Percentiles rank a stretch among this genome's conserved stretches.
phyloP scores from a whole-genome alignment of 2,329 filamentous ascomycete species.

The Fusarium musae region DNA sequence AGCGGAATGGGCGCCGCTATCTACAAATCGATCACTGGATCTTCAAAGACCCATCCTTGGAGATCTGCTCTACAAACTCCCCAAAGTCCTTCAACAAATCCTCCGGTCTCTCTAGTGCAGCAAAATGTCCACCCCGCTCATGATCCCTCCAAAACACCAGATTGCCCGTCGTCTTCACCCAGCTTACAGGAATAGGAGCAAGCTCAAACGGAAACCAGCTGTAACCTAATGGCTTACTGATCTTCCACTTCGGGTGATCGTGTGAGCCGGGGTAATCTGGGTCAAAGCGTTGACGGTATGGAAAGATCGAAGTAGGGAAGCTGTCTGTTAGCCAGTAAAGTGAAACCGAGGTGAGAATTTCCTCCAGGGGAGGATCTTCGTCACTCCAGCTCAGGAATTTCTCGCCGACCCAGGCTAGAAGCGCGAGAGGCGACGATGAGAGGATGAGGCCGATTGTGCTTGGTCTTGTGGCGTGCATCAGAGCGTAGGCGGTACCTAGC shows the following conservation, averaged over 20 bases:
- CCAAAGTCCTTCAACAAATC: neutral
- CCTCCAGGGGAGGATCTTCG: neutral
- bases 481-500: neutral
- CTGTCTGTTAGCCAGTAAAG: slow-evolving; percentile 1
- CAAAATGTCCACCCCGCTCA: neutral
- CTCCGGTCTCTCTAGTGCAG: neutral
- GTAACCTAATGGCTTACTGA: slow-evolving; percentile 3
- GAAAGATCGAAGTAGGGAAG: slow-evolving; percentile 1
- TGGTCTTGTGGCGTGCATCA: neutral
- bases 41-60: neutral
- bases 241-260: neutral
- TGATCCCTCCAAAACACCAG: neutral
- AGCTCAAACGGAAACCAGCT: slow-evolving; percentile 14
- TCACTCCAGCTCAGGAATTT: slow-evolving; percentile 9
- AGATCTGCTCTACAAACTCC: slow-evolving; percentile 9
- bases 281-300: neutral
- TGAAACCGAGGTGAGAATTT: neutral
- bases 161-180: neutral
- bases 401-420: slow-evolving; percentile 6
- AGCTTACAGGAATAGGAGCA: slow-evolving; percentile 1
- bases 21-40: neutral
- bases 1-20: too few species aligned
- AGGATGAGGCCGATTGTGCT: slow-evolving; percentile 4
- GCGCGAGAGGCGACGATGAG: neutral
- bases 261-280: accelerated